These are phyloP conservation scores for Triticum urartu DNA, from an alignment of 176 grass and related monocot genomes.

Conservation along the genomic window DNA sequence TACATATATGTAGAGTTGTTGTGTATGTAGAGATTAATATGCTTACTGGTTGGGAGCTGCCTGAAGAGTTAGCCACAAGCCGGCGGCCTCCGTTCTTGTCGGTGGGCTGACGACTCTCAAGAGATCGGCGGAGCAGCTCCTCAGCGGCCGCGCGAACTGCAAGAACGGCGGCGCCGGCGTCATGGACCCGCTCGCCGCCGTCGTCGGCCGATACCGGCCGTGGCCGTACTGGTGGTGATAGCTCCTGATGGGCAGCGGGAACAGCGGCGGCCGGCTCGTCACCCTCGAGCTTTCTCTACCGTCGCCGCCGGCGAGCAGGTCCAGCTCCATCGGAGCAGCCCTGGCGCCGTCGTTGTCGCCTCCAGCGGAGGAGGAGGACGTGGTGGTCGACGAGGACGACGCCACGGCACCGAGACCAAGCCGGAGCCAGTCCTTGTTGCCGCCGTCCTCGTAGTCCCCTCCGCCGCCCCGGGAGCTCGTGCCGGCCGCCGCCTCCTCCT, in stretches of 20 bases:
- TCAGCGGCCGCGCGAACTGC: constrained; percentile 25
- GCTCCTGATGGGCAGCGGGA: constrained; percentile 47
- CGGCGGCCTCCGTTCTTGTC: constrained; percentile 47
- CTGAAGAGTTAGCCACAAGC: constrained; percentile 71
- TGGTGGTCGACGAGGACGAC: constrained; percentile 26
- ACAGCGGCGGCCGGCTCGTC: constrained; percentile 28
- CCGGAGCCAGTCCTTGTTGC: constrained; percentile 67
- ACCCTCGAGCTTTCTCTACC: constrained; percentile 11
- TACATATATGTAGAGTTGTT: neutral
- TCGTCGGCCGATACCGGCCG: neutral
- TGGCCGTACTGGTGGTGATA: constrained; percentile 26
- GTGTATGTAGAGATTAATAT: neutral
- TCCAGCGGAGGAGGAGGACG: constrained; percentile 27
- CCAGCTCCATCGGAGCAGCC: constrained; percentile 22
- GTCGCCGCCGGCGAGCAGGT: constrained; percentile 34
- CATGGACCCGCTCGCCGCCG: constrained; percentile 1
- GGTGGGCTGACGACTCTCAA: constrained; percentile 64
- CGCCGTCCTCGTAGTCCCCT: constrained; percentile 17
- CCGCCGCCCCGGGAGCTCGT: constrained; percentile 3
- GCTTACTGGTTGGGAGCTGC: constrained; percentile 82
- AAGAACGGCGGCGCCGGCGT: constrained; percentile 28
- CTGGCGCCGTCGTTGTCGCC: constrained; percentile 13
- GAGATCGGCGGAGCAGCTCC: constrained; percentile 35
- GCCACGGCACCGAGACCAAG: constrained; percentile 47
- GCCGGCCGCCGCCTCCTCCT: constrained; percentile 20